Evolutionary conservation across 306 rosid species (phyloP), one percentile per base, ranked within the genome.

Genomic region (Hippophae gyantsensis): DNA sequence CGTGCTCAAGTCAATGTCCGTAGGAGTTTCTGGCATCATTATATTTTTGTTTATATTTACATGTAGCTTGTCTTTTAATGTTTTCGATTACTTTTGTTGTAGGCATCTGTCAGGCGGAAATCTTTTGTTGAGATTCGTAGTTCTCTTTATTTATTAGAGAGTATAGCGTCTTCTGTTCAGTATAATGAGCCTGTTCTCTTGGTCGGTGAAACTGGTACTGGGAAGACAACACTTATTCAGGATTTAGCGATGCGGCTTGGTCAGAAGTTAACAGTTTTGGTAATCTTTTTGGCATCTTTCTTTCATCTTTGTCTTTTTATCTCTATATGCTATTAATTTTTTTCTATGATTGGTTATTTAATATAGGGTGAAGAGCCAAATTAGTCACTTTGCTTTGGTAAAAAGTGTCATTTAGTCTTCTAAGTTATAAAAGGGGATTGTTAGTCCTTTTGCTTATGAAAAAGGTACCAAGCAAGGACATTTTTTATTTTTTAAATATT

Each of bases 191-290:
- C 98, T 59, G 95, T 87, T 52, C 98, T 92, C 53, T 72, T 92
- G 79, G 95, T 92, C 71, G 98, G 98, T 70, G 98, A 92, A 81
- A 92, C 98, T 67, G 98, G 98, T 76, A 92, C 96, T 0, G 98
- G 98, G 65, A 92, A 92, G 82, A 92, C 98, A 43, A 87, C 98
- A 23, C 83, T 92, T 51, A 95, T 92, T 67, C 98, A 92, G 80
- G 80, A 84, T 79, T 68, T 92, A 76, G 98, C 98, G 18, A 43
- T 42, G 70, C 83, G 90, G 79, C 94, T 92, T 54, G 89, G 83
- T 60, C 95, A 87, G 74, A 83, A 82, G 74, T 77, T 92, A 64
- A 92, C 92, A 8, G 98, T 92, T 65, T 71, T 92, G 92, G 98
- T 90, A 78, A 67, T 79, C 47, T 48, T 43, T 63, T 77, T 67